phyloP scores from a whole-genome alignment of 2,329 filamentous ascomycete species.

The Amauroascus niger region DNA sequence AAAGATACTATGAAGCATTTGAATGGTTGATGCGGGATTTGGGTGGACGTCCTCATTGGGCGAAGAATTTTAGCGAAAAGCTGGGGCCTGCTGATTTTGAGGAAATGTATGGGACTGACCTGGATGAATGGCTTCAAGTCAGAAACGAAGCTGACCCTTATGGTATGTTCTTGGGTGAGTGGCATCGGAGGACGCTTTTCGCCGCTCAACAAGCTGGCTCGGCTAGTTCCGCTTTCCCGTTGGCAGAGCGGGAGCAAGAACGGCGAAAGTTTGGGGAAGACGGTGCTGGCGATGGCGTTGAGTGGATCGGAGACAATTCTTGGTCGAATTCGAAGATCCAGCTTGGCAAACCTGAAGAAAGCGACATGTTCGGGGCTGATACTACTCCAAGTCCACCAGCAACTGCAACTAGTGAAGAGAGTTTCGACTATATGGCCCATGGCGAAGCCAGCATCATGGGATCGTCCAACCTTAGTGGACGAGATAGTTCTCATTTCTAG shows the following conservation, averaged over 20 bases:
- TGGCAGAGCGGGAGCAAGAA: constrained; percentile 38
- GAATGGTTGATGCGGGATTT: constrained; percentile 84
- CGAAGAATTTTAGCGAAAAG: constrained; percentile 70
- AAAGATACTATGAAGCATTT: constrained; percentile 78
- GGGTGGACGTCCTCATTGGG: constrained; percentile 78
- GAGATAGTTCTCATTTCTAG: constrained; percentile 6
- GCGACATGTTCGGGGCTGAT: constrained; percentile 10
- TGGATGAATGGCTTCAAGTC: constrained; percentile 58
- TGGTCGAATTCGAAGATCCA: constrained; percentile 18
- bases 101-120: constrained; percentile 57
- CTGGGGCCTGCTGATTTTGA: constrained; percentile 51
- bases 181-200: constrained; percentile 65
- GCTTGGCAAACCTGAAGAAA: constrained; percentile 10
- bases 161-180: constrained; percentile 82
- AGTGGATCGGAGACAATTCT: constrained; percentile 34
- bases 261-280: constrained; percentile 23
- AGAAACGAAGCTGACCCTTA: constrained; percentile 61
- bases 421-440: constrained; percentile 38
- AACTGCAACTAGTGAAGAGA: constrained; percentile 39
- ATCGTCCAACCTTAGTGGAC: constrained; percentile 1
- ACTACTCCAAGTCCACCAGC: constrained; percentile 28
- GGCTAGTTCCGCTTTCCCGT: constrained; percentile 22
- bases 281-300: constrained; percentile 33
- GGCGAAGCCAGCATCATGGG: constrained; percentile 37
- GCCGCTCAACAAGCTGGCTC: constrained; percentile 6